Percentiles rank a stretch among this genome's conserved stretches.
Conservation (phyloP, 2,329 filamentous ascomycete genomes). For the Penicillium capsulatum region DNA sequence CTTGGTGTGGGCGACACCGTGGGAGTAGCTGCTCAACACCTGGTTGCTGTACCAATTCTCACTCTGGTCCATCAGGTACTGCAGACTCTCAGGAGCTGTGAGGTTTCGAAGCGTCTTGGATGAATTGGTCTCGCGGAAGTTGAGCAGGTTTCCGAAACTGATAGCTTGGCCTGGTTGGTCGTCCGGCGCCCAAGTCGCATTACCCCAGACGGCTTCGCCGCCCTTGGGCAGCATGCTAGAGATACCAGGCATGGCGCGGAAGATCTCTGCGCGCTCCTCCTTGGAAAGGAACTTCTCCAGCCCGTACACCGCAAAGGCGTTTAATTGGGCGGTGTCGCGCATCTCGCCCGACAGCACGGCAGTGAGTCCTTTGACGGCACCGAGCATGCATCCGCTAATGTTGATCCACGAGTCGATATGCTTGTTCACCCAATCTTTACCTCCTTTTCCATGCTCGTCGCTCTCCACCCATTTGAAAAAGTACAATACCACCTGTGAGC, state of each 20-base stretch:
- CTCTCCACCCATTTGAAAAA: constrained; percentile 80
- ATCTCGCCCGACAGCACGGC: constrained; percentile 94
- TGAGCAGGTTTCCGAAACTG: constrained; percentile 76
- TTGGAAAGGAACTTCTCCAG: constrained; percentile 91
- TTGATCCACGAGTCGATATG: constrained; percentile 97
- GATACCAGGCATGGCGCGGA: constrained; percentile 94
- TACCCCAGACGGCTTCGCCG: constrained; percentile 92
- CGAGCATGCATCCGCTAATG: constrained; percentile 95
- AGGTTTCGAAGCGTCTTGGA: constrained; percentile 65
- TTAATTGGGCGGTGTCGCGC: constrained; percentile 95
- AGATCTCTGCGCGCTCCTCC: constrained; percentile 86
- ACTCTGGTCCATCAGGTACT: constrained; percentile 71
- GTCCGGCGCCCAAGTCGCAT: constrained; percentile 80
- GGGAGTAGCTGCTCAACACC: constrained; percentile 73
- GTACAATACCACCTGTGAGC: constrained; percentile 83
- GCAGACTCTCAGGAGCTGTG: constrained; percentile 71
- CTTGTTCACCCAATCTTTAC: constrained; percentile 81
- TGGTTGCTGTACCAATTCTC: constrained; percentile 82
- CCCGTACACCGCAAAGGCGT: constrained; percentile 93
- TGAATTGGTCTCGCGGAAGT: constrained; percentile 68
- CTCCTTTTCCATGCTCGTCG: constrained; percentile 71
- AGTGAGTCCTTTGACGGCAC: constrained; percentile 83
- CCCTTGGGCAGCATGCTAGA: constrained; percentile 96
- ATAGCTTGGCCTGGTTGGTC: constrained; percentile 68
- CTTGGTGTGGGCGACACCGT: constrained; percentile 75